Base-by-base conservation (phyloP, 495 filamentous ascomycete genomes). In the Daldinia concentrica region DNA sequence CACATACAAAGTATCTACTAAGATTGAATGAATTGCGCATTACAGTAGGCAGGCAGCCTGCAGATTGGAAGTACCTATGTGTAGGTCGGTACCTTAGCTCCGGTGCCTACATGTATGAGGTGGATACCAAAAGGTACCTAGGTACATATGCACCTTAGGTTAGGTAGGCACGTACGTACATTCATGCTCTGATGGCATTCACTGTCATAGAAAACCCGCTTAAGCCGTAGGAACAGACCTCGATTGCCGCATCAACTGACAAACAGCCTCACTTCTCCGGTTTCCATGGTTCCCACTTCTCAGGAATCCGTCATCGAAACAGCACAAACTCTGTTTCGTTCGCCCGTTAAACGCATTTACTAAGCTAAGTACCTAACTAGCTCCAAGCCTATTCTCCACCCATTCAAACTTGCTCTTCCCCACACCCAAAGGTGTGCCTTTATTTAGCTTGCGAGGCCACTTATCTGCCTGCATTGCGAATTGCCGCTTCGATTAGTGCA, bases 381-480 rank as follows among this genome's bases (percentile, higher is more conserved):
- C 56, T 30, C 51, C 51, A 6, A 54, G 51, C 12, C n/a, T 11
- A 57, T 34, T 30, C 26, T 54, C 56, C 58, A 36, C 63, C 54
- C n/a, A 57, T 50, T 70, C 48, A 60, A 60, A 54, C 64, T 62
- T 29, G 43, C 22, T 36, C 34, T 55, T 59, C 62, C 61, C 58
- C 62, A 66, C 52, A 58, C 39, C 12, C 52, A 19, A 58, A 29
- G n/a, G 60, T 17, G 59, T 68, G 64, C n/a, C 15, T 56, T 45
- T 45, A 61, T 68, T 56, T 58, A 51, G 71, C 58, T 73, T 69
- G 66, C 71, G 71, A 73, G 54, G 58, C 9, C 9, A 69, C 41
- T 55, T 62, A 69, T 69, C 71, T 73, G 71, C 69, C 69, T 72
- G 63, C 69, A 60, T 54, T n/a, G 34, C 56, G 24, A 71, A 63